Conservation (phyloP, 2,329 filamentous ascomycete genomes). For the Sarocladium kiliense region DNA sequence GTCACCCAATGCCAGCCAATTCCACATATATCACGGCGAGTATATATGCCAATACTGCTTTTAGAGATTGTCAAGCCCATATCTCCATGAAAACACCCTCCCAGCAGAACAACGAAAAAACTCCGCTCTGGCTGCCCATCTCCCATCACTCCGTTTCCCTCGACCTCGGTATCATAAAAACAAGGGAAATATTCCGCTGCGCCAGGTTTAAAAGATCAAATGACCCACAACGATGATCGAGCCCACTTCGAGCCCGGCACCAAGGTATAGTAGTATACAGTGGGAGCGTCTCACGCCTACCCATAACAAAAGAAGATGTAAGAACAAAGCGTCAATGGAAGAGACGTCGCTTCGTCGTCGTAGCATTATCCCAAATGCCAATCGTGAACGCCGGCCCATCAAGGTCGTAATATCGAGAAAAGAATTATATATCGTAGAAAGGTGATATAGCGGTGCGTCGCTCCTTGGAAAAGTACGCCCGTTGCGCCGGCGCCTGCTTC, state of each 20-base stretch:
- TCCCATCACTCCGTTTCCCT: neutral
- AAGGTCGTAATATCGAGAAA: constrained; percentile 1
- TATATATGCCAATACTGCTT: too few relatives aligned
- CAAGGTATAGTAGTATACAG: constrained; percentile 3
- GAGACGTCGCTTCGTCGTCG: neutral
- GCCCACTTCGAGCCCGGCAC: too few relatives aligned
- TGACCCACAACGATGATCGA: neutral
- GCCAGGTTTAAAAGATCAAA: constrained; percentile 1
- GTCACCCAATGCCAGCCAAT: too few relatives aligned
- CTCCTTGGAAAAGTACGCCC: neutral
- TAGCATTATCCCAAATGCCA: neutral
- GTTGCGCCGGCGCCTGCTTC: neutral
- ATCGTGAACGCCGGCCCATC: constrained; percentile 1
- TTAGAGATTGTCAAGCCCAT: neutral
- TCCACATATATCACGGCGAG: too few relatives aligned
- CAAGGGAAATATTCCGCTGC: neutral
- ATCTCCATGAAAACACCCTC: neutral
- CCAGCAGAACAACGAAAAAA: neutral
- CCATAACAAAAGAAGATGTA: neutral
- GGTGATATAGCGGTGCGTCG: neutral
- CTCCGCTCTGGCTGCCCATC: neutral
- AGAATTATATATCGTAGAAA: neutral
- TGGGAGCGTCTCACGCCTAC: neutral
- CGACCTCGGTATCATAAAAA: constrained; percentile 1
- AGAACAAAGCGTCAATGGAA: neutral